phyloP scores from a whole-genome alignment of 78 protist genomes.

The Trichosphaerium sp. region DNA sequence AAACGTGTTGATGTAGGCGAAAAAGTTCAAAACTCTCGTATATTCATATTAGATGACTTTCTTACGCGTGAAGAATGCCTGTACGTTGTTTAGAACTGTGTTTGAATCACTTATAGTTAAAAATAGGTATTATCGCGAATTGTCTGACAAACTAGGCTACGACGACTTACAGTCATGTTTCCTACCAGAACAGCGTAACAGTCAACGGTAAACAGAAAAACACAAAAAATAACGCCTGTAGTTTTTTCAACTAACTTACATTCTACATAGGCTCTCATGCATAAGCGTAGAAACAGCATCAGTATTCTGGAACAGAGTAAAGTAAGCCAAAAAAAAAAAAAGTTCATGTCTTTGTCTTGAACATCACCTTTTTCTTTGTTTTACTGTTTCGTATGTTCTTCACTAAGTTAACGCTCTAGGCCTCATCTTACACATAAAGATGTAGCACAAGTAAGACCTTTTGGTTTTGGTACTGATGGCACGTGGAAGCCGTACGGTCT shows the following conservation, averaged over 20 bases:
- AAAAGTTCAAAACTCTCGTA: slow-evolving; percentile 6
- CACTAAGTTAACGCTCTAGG: neutral
- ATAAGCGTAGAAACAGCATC: slow-evolving; percentile 6
- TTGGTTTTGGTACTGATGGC: slow-evolving; percentile 39
- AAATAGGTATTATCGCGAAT: slow-evolving; percentile 10
- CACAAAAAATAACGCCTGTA: too few relatives aligned
- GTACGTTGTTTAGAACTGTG: slow-evolving; percentile 1
- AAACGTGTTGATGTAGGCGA: too few relatives aligned
- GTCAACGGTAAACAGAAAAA: slow-evolving; percentile 19
- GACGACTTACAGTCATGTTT: slow-evolving; percentile 22
- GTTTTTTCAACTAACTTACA: too few relatives aligned
- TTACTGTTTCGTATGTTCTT: neutral
- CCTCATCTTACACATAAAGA: neutral
- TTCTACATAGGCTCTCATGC: too few relatives aligned
- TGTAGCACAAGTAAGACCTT: slow-evolving; percentile 18
- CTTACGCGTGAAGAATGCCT: slow-evolving; percentile 23
- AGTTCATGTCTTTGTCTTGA: neutral
- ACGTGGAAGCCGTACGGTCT: slow-evolving; percentile 32
- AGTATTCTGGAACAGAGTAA: slow-evolving; percentile 17
- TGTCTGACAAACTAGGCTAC: slow-evolving; percentile 12
- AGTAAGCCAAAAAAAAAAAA: neutral
- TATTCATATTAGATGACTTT: slow-evolving; percentile 11
- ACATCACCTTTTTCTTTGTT: neutral
- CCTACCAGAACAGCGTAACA: slow-evolving; percentile 25
- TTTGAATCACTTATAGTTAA: neutral